Evolutionary conservation across 352 stramenopile species (phyloP).

Genomic region (Globisporangium echinulatum): DNA sequence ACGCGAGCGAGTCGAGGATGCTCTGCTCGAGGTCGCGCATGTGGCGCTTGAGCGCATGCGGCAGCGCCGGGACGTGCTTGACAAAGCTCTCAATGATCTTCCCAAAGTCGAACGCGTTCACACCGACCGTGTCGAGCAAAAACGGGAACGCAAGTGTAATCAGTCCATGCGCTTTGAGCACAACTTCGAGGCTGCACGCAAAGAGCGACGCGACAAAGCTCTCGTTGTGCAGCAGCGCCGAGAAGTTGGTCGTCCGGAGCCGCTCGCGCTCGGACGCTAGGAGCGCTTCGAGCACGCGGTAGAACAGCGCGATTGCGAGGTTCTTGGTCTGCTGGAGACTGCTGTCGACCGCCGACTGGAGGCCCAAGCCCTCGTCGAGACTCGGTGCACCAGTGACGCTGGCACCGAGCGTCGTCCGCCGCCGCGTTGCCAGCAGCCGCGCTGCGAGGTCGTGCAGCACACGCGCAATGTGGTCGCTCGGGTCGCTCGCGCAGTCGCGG

Average conservation of each 20-base stretch:
- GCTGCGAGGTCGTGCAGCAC: conserved; percentile 45
- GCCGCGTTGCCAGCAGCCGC: conserved; percentile 36
- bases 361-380: conserved; percentile 7
- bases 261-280: conserved; percentile 61
- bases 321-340: conserved; percentile 70
- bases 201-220: conserved; percentile 75
- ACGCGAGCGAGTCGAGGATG: conserved; percentile 74
- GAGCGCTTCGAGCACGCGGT: conserved; percentile 71
- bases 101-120: conserved; percentile 84
- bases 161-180: conserved; percentile 79
- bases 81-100: conserved; percentile 86
- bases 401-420: conserved; percentile 6
- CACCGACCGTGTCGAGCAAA: conserved; percentile 59
- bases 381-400: conserved; percentile 1
- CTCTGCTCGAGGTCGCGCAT: conserved; percentile 83
- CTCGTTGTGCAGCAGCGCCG: conserved; percentile 74
- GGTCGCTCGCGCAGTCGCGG: conserved; percentile 44
- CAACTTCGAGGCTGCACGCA: conserved; percentile 76
- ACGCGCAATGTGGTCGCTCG: conserved; percentile 43
- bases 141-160: conserved; percentile 84
- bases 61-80: conserved; percentile 68
- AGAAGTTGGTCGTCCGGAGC: conserved; percentile 69
- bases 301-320: conserved; percentile 68
- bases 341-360: conserved; percentile 58
- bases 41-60: conserved; percentile 73